Evolutionary conservation across 768 basidiomycete genomes (phyloP).

Genomic region (Austroboletus festivus): DNA sequence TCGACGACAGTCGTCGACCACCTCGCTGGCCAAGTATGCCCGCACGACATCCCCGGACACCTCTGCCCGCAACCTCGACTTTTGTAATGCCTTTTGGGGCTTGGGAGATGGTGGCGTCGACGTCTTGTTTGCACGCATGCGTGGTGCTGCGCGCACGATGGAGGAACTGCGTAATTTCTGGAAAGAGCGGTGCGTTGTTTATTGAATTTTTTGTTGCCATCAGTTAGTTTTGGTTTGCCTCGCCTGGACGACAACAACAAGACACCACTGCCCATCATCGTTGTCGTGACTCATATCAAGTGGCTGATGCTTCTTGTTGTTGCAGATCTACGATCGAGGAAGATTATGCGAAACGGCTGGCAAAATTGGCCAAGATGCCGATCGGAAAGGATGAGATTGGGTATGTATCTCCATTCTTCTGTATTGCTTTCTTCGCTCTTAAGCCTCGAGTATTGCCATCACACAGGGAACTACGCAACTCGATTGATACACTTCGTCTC

Average conservation of each 20-base stretch:
- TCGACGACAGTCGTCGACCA: slow-evolving; percentile 76
- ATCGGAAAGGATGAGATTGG: slow-evolving; percentile 93
- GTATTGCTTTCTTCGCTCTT: neutral
- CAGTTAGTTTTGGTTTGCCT: too few relatives aligned
- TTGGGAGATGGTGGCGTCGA: slow-evolving; percentile 82
- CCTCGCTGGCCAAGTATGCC: slow-evolving; percentile 71
- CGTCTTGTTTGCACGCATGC: slow-evolving; percentile 85
- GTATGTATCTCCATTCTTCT: slow-evolving; percentile 44
- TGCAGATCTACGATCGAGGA: slow-evolving; percentile 92
- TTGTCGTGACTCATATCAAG: too few relatives aligned
- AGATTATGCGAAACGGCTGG: slow-evolving; percentile 86
- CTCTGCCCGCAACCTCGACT: slow-evolving; percentile 62
- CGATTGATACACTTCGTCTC: slow-evolving; percentile 71
- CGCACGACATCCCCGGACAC: slow-evolving; percentile 48
- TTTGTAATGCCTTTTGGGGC: slow-evolving; percentile 98
- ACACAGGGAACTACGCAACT: slow-evolving; percentile 72
- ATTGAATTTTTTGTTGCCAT: too few relatives aligned
- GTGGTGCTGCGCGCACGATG: slow-evolving; percentile 79
- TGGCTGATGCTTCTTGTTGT: too few relatives aligned
- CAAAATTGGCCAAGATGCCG: slow-evolving; percentile 69
- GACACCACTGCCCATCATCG: too few relatives aligned
- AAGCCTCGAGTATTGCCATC: neutral
- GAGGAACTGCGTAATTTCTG: slow-evolving; percentile 87
- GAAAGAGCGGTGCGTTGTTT: slow-evolving; percentile 80
- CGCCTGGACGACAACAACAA: too few relatives aligned